A percentile compares a stretch with the other conserved stretches of the same genome.
These are phyloP conservation scores for Vaccinium corymbosum DNA, from an alignment of 148 eudicot genomes.

Conservation along the genomic window DNA sequence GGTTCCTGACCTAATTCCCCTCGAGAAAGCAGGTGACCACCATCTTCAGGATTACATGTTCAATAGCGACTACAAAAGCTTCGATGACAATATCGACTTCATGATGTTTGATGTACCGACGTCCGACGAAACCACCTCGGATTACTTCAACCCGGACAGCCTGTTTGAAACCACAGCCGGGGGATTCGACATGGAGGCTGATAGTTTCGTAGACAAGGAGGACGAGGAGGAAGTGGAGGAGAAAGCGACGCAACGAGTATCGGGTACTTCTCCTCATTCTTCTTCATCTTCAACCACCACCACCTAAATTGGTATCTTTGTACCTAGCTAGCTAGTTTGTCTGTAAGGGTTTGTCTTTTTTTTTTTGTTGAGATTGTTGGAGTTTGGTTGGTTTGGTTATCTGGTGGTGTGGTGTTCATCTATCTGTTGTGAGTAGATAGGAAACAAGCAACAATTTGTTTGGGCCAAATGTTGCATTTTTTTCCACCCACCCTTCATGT, in stretches of 20 bases:
- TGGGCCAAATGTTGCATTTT: neutral
- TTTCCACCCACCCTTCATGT: neutral
- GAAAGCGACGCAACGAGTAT: neutral
- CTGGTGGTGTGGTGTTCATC: neutral
- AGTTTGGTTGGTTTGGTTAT: conserved; percentile 11
- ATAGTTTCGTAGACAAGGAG: neutral
- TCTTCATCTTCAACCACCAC: neutral
- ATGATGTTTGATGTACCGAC: conserved; percentile 52
- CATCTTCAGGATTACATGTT: conserved; percentile 35
- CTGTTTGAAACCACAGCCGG: conserved; percentile 8
- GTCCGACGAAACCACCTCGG: neutral
- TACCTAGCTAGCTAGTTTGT: neutral
- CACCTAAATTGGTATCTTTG: conserved; percentile 1
- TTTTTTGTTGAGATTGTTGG: conserved; percentile 2
- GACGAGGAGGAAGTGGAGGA: neutral
- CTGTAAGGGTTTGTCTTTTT: neutral
- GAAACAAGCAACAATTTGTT: neutral
- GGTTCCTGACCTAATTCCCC: conserved; percentile 41
- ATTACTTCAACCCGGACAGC: conserved; percentile 10
- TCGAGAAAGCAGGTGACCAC: conserved; percentile 36
- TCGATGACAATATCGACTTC: conserved; percentile 58
- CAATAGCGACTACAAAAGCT: conserved; percentile 30
- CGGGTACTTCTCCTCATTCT: neutral
- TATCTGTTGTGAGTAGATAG: conserved; percentile 1
- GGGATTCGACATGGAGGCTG: neutral